phyloP scores from a whole-genome alignment of 2,329 filamentous ascomycete species.

The Phoma sp. region DNA sequence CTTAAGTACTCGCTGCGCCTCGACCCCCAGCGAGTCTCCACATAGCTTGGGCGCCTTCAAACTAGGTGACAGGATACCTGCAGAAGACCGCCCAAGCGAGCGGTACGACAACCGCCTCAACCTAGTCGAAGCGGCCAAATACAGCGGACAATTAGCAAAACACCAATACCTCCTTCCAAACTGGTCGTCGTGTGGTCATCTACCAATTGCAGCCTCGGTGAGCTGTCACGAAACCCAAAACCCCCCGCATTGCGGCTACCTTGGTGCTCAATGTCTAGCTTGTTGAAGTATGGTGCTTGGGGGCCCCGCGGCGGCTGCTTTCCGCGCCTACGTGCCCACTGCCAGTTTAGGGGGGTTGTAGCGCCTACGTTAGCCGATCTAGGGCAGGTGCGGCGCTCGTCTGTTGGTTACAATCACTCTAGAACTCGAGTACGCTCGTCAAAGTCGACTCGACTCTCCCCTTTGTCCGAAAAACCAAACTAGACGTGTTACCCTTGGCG shows the following conservation, averaged over 20 bases:
- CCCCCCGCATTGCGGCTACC: constrained; percentile 18
- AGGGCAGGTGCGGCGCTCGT: not conserved
- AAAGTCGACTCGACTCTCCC: not conserved
- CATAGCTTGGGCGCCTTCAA: constrained; percentile 15
- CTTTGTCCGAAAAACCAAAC: constrained; percentile 1
- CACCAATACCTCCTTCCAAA: not conserved
- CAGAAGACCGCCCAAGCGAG: constrained; percentile 10
- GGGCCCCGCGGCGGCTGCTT: constrained; percentile 16
- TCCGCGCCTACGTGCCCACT: constrained; percentile 14
- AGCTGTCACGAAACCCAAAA: not conserved
- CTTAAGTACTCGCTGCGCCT: constrained; percentile 9
- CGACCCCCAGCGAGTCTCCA: constrained; percentile 1
- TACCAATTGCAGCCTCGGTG: not conserved
- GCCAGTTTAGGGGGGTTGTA: constrained; percentile 7
- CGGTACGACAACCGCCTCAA: constrained; percentile 1
- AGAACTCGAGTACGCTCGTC: not conserved
- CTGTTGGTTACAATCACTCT: not conserved
- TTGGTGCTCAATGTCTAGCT: constrained; percentile 9
- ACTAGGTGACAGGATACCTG: constrained; percentile 9
- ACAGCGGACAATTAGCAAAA: not conserved
- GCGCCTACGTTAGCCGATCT: constrained; percentile 4
- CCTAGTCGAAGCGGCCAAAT: constrained; percentile 10
- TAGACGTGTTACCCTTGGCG: not conserved
- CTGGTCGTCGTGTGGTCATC: not conserved
- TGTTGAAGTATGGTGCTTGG: constrained; percentile 8